phyloP scores from a whole-genome alignment of 2,329 filamentous ascomycete species.

The Spiromastix sp. region DNA sequence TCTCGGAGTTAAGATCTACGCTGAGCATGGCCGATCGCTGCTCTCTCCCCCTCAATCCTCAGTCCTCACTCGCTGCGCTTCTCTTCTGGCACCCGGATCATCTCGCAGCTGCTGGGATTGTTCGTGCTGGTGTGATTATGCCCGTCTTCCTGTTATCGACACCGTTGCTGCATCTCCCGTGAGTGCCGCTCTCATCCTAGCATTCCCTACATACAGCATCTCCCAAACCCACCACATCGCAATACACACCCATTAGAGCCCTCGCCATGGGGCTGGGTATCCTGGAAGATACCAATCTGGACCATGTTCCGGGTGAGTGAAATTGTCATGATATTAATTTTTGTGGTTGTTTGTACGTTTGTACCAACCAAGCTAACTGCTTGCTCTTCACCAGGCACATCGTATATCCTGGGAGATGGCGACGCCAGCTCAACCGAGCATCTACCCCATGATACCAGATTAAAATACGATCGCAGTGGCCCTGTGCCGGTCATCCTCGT shows the following conservation, averaged over 20 bases:
- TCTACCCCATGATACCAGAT: slow-evolving; percentile 26
- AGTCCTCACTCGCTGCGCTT: too few relatives aligned
- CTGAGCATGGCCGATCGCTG: neutral
- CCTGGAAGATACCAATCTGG: slow-evolving; percentile 54
- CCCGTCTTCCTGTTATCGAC: too few relatives aligned
- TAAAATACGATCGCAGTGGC: slow-evolving; percentile 66
- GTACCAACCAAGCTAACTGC: neutral
- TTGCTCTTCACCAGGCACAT: slow-evolving; percentile 22
- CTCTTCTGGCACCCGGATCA: too few relatives aligned
- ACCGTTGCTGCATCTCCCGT: too few relatives aligned
- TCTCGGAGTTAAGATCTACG: too few relatives aligned
- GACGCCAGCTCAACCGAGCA: slow-evolving; percentile 35
- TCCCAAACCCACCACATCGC: too few relatives aligned
- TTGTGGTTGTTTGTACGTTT: neutral
- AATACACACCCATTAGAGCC: too few relatives aligned
- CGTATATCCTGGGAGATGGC: slow-evolving; percentile 53
- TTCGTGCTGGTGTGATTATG: too few relatives aligned
- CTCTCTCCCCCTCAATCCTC: too few relatives aligned
- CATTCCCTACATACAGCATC: too few relatives aligned
- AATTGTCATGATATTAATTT: neutral
- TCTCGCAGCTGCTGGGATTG: too few relatives aligned
- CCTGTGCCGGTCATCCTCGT: slow-evolving; percentile 65
- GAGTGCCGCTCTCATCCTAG: too few relatives aligned
- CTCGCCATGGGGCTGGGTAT: slow-evolving; percentile 62
- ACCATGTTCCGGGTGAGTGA: slow-evolving; percentile 62